phyloP scores from a whole-genome alignment of 2,329 filamentous ascomycete species.

The Aschersonia sp. region DNA sequence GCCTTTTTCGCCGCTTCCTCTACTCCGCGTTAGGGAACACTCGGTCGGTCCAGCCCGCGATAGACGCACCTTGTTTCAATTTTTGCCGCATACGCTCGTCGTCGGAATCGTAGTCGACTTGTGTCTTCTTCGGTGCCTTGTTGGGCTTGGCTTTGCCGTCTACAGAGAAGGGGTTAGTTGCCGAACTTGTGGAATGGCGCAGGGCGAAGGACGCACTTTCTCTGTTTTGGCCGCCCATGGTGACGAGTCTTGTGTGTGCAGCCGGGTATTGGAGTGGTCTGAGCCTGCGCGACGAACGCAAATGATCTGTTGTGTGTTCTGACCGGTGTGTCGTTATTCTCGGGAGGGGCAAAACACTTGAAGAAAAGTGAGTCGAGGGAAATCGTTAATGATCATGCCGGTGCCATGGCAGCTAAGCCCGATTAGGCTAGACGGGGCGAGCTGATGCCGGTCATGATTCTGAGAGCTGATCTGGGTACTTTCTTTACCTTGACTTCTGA shows the following conservation, averaged over 20 bases:
- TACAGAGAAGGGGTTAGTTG: not conserved
- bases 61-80: not conserved
- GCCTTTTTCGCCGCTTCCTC: slow-evolving; percentile 81
- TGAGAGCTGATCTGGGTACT: too few relatives aligned
- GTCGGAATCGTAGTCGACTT: not conserved
- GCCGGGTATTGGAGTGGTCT: too few relatives aligned
- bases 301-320: too few relatives aligned
- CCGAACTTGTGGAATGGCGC: not conserved
- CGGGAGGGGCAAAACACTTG: too few relatives aligned
- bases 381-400: too few relatives aligned
- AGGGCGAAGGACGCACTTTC: slow-evolving; percentile 15
- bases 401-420: too few relatives aligned
- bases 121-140: not conserved
- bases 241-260: not conserved
- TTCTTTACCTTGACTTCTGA: too few relatives aligned
- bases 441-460: too few relatives aligned
- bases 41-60: not conserved
- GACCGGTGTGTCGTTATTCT: too few relatives aligned
- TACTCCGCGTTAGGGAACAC: slow-evolving; percentile 14
- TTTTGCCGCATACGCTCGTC: not conserved
- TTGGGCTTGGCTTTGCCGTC: slow-evolving; percentile 7
- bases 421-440: too few relatives aligned
- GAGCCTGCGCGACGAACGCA: too few relatives aligned
- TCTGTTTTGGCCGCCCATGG: slow-evolving; percentile 24
- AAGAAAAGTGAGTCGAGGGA: too few relatives aligned